These are phyloP conservation scores for Blumeriella jaapii DNA, from an alignment of 2,329 filamentous ascomycete genomes.

Conservation along the genomic window DNA sequence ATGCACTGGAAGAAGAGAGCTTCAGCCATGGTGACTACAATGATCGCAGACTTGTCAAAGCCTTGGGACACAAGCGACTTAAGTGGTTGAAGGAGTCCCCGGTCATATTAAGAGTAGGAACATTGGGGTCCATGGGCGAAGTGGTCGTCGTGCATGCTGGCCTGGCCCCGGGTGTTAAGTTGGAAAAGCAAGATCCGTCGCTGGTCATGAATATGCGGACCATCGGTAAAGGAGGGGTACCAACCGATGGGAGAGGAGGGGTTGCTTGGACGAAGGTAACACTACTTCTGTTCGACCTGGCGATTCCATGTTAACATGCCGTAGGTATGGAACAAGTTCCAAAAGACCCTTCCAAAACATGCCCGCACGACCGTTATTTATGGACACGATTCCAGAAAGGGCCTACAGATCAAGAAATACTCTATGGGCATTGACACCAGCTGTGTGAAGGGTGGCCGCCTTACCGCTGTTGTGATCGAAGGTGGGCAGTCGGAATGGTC, in stretches of 20 bases:
- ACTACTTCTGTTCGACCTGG: not conserved
- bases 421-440: constrained; percentile 78
- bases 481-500: constrained; percentile 32
- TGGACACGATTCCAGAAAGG: constrained; percentile 70
- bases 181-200: constrained; percentile 62
- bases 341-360: constrained; percentile 28
- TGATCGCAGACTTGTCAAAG: constrained; percentile 21
- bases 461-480: constrained; percentile 70
- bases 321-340: constrained; percentile 43
- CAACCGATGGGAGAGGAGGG: constrained; percentile 21
- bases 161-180: constrained; percentile 60
- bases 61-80: constrained; percentile 41
- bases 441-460: constrained; percentile 62
- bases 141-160: constrained; percentile 78
- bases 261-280: constrained; percentile 25
- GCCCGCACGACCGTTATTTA: constrained; percentile 62
- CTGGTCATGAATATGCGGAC: constrained; percentile 90
- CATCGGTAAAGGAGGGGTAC: constrained; percentile 21
- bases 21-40: constrained; percentile 23
- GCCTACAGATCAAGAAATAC: constrained; percentile 55
- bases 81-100: constrained; percentile 61
- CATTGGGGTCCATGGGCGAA: constrained; percentile 45
- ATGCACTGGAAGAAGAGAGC: constrained; percentile 19
- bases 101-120: constrained; percentile 65
- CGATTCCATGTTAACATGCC: constrained; percentile 10